Evolutionary conservation across 768 basidiomycete genomes (phyloP).

Genomic region (Pholiota molesta): DNA sequence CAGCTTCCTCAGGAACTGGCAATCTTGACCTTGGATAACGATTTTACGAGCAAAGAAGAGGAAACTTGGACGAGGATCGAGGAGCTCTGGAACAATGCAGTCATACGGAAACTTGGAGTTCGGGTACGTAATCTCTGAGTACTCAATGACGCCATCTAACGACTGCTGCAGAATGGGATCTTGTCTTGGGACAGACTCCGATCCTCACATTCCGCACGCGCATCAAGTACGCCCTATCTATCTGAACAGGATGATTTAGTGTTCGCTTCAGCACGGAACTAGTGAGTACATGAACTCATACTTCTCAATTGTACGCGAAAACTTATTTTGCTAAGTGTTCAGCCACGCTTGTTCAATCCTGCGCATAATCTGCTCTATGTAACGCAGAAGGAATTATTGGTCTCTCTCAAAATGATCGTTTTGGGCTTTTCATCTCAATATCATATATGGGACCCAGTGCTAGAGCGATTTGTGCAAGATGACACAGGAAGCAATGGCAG

Average conservation of each 20-base stretch:
- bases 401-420: conserved; percentile 56
- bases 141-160: not conserved
- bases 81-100: conserved; percentile 22
- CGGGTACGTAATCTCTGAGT: conserved; percentile 18
- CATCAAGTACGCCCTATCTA: conserved; percentile 57
- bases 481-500: conserved; percentile 34
- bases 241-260: conserved; percentile 64
- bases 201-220: conserved; percentile 29
- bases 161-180: conserved; percentile 43
- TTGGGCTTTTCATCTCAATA: conserved; percentile 71
- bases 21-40: conserved; percentile 21
- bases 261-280: conserved; percentile 59
- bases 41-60: not conserved
- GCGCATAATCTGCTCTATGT: conserved; percentile 44
- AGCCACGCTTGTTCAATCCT: conserved; percentile 46
- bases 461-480: conserved; percentile 60
- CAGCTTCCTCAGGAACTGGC: conserved; percentile 34
- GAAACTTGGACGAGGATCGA: conserved; percentile 11
- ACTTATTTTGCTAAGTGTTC: conserved; percentile 41
- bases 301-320: not conserved
- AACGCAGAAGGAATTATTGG: conserved; percentile 48
- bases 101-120: conserved; percentile 25
- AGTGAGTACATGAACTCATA: conserved; percentile 43
- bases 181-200: conserved; percentile 69
- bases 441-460: conserved; percentile 60